Evolutionary conservation across 2,329 filamentous ascomycete species (phyloP), one percentile per base, ranked within the genome.

Genomic region (Paraphoma chrysanthemicola): DNA sequence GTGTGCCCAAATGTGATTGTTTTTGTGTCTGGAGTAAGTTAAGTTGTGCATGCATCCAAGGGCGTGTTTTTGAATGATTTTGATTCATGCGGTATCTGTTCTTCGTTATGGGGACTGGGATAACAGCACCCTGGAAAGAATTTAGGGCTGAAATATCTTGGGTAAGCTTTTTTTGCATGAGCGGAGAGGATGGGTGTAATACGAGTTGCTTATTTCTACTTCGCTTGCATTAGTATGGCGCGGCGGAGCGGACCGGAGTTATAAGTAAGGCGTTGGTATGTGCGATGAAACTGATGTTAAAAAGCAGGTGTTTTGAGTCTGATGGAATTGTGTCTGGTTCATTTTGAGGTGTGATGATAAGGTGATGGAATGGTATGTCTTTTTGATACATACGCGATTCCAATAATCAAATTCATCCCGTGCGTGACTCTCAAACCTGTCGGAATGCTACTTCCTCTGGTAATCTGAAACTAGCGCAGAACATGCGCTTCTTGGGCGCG

Each of bases 401-500:
- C 33, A 2, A 3, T 11, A 38, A n/a, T 38, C 33, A 6, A 38
- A 38, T 11, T 38, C 3, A 11, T 2, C 10, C n/a, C 3, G 33
- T n/a, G 6, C 6, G 33, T 38, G 10, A 38, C 33, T 28, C 23
- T 23, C 23, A 23, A 23, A 23, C 5, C 23, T 23, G 29, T 36
- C 85, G 83, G 79, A 97, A 97, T 12, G 93, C 95, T 6, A 97
- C 91, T 67, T 91, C 88, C 33, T 82, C 78, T 2, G 95, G 95
- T 57, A 99, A 74, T 60, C 93, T 86, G 78, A 99, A 98, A 65
- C 88, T 96, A 30, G 92, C 94, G 76, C 95, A 98, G 77, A 94
- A 98, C 93, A 97, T 97, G 72, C 90, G 86, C 83, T 99, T 99
- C 71, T 92, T 90, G 5, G 95, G 95, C 56, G 93, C 91, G 53